Conservation (phyloP, 345 rosid genomes). For the Syzygium aromaticum region DNA sequence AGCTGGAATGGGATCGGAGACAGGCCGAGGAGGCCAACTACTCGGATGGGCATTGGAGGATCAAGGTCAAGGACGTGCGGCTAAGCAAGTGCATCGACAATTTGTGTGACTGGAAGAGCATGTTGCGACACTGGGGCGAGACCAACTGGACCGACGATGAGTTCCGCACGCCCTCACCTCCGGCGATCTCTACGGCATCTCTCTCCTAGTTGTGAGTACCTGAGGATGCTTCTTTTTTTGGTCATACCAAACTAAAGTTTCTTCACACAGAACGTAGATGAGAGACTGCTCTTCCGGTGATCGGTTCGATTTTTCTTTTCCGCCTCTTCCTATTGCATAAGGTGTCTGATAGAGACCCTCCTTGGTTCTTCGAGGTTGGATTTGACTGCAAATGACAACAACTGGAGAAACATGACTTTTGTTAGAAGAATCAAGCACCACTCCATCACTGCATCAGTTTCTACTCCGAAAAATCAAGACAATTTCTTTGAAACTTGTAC, state of each 20-base stretch:
- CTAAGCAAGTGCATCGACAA: conserved; percentile 65
- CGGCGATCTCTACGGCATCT: conserved; percentile 41
- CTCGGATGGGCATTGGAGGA: conserved; percentile 67
- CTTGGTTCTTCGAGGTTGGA: not conserved
- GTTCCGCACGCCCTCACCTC: conserved; percentile 54
- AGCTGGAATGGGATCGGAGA: conserved; percentile 69
- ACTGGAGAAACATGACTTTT: not conserved
- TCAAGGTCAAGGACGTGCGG: conserved; percentile 51
- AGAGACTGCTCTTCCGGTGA: not conserved
- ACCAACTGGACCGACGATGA: conserved; percentile 65
- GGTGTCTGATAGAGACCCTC: not conserved
- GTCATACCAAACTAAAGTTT: not conserved
- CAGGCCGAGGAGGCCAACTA: conserved; percentile 70
- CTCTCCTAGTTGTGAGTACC: conserved; percentile 22
- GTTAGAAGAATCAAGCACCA: not conserved
- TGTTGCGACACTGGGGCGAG: conserved; percentile 93
- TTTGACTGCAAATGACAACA: not conserved
- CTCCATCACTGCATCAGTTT: not conserved
- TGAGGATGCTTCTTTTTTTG: not conserved
- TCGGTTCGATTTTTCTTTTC: not conserved
- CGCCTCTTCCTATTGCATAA: not conserved
- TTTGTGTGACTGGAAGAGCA: conserved; percentile 79
- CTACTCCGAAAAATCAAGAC: not conserved
- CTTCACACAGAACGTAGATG: not conserved
- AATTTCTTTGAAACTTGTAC: not conserved